Base-by-base conservation (phyloP, 495 filamentous ascomycete species). In the Aspergillus egyptiacus region DNA sequence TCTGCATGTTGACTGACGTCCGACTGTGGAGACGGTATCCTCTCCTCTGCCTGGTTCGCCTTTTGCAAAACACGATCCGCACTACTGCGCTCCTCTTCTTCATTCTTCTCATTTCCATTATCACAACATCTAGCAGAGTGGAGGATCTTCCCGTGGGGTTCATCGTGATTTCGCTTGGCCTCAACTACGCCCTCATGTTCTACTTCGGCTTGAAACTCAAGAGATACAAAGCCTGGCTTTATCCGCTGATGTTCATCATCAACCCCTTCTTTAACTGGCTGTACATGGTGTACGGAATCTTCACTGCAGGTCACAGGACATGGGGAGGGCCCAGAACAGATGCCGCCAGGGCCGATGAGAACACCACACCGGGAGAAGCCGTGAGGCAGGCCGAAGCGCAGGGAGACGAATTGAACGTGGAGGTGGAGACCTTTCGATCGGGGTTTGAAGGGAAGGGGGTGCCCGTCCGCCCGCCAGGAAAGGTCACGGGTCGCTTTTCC, bases 241-340 rank as follows among this genome's bases (percentile, higher is more conserved):
- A 98, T 61, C 90, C 91, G 0, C 42, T 98, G 46, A 96, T 98
- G 91, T 98, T 97, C 61, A 66, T 95, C 42, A 61, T 96, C 49
- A 96, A 96, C 60, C 93, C 93, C 0, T 95, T 96, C 62, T 91
- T 97, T 76, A 97, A 98, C 67, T 98, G 93, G 93, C 75, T 89
- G 30, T 98, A 97, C 70, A 95, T 96, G 86, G 85, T 96, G 8
- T 84, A 85, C 54, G 81, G 81, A 17, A 83, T 84, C 42, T 96
- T 95, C 63, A 98, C 93, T 5, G 91, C 93, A 17, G 90, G 91
- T 17, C 89, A 96, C 62, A 78, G 93, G 28, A 98, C 93, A 4
- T 98, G 93, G 93, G 93, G 93, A 55, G 93, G 93, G 4, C 93
- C 93, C 17, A 80, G 93, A 53, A 90, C 90, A 0, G 93, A 98